phyloP scores from a whole-genome alignment of 2,329 filamentous ascomycete genomes.

The Didymella keratinophila region DNA sequence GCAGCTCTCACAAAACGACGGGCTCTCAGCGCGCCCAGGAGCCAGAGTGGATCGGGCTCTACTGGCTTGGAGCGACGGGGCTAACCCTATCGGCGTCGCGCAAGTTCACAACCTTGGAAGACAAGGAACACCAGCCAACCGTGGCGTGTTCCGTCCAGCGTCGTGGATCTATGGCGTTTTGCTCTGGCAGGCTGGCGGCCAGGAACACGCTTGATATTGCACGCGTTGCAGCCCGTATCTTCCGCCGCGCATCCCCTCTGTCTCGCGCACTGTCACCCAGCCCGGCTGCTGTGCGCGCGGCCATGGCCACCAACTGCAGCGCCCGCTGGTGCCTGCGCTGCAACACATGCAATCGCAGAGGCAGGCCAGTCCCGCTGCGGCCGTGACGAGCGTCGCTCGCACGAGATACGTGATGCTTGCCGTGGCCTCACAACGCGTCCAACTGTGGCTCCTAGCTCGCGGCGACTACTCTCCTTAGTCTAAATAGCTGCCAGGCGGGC shows the following conservation, averaged over 20 bases:
- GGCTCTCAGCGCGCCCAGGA: constrained; percentile 42
- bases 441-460: constrained; percentile 19
- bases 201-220: constrained; percentile 46
- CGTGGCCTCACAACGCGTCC: constrained; percentile 16
- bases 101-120: constrained; percentile 34
- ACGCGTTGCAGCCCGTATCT: constrained; percentile 29
- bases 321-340: constrained; percentile 5
- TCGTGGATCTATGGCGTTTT: constrained; percentile 37
- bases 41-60: constrained; percentile 34
- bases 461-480: constrained; percentile 15
- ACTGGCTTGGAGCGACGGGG: constrained; percentile 21
- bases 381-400: neutral
- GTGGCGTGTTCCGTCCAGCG: constrained; percentile 24
- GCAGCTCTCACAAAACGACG: constrained; percentile 48
- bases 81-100: constrained; percentile 27
- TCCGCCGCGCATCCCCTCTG: constrained; percentile 25
- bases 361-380: constrained; percentile 1
- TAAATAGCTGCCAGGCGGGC: constrained; percentile 9
- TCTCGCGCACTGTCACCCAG: constrained; percentile 23
- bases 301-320: constrained; percentile 12
- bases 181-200: constrained; percentile 40
- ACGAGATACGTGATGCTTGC: constrained; percentile 7
- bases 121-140: constrained; percentile 41
- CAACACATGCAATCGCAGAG: constrained; percentile 9
- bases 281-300: constrained; percentile 16